Percentiles rank a stretch among this genome's conserved stretches.
phyloP scores from a whole-genome alignment of 495 filamentous ascomycete genomes.

The Aspergillus cristatus region DNA sequence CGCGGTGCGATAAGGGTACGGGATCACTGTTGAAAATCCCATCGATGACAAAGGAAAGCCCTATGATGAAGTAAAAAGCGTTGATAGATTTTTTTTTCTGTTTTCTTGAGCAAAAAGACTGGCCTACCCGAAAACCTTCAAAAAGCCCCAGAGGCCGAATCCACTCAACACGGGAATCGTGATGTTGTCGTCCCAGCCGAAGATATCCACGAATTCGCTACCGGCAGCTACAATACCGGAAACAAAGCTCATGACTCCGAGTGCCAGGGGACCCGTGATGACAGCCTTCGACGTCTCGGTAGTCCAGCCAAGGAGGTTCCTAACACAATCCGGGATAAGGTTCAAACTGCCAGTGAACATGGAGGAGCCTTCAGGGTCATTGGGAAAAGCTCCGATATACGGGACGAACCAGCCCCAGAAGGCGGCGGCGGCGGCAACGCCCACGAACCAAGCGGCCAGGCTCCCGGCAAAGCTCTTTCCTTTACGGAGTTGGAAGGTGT shows the following conservation, averaged over 20 bases:
- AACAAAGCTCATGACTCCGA: conserved; percentile 79
- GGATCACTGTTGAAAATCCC: conserved; percentile 1
- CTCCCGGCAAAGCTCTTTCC: conserved; percentile 92
- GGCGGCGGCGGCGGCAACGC: conserved; percentile 65
- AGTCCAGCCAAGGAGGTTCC: conserved; percentile 37
- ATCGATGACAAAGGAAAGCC: conserved; percentile 4
- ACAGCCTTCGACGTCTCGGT: conserved; percentile 35
- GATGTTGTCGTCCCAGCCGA: conserved; percentile 92
- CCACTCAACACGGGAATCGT: conserved; percentile 91
- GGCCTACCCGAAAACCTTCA: conserved; percentile 71
- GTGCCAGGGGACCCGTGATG: conserved; percentile 56
- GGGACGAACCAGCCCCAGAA: conserved; percentile 88
- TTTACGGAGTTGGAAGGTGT: conserved; percentile 72
- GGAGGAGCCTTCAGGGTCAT: conserved; percentile 58
- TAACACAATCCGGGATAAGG: conserved; percentile 47
- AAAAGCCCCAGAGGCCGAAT: conserved; percentile 82
- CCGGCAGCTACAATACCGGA: conserved; percentile 78
- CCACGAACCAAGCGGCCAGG: conserved; percentile 70
- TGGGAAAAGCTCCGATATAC: conserved; percentile 51
- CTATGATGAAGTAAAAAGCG: background rate
- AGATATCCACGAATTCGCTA: conserved; percentile 86
- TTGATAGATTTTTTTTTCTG: no score
- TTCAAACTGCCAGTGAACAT: conserved; percentile 71
- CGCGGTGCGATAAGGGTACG: no score
- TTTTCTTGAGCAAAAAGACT: no score